phyloP scores from a whole-genome alignment of 441 rosid species.

The Eutrema salsugineum region DNA sequence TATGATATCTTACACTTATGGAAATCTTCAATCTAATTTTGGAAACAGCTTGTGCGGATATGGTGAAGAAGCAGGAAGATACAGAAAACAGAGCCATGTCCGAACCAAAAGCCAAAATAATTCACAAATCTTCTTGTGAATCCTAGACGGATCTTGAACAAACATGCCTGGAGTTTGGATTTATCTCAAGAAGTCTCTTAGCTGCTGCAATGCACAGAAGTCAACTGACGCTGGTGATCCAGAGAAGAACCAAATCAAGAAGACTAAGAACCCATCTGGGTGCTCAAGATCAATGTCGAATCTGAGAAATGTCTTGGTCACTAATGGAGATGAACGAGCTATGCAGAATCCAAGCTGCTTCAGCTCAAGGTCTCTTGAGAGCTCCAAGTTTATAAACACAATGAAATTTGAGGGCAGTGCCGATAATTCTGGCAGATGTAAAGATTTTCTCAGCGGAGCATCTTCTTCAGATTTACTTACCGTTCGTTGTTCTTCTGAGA shows the following conservation, averaged over 20 bases:
- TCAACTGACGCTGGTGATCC: conserved; percentile 40
- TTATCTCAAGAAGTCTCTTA: conserved; percentile 46
- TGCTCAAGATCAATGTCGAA: conserved; percentile 46
- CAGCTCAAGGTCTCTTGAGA: conserved; percentile 50
- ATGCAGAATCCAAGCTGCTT: conserved; percentile 39
- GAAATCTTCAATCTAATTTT: conserved; percentile 12
- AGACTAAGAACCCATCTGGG: conserved; percentile 25
- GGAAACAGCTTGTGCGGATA: conserved; percentile 22
- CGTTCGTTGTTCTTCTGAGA: conserved; percentile 19
- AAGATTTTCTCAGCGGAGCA: neutral
- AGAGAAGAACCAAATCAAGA: conserved; percentile 17
- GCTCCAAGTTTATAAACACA: conserved; percentile 5
- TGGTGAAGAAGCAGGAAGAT: conserved; percentile 7
- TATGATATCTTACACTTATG: conserved; percentile 19
- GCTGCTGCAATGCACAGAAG: conserved; percentile 52
- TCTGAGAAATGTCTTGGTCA: conserved; percentile 41
- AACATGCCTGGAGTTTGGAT: conserved; percentile 51
- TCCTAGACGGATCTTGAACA: conserved; percentile 12
- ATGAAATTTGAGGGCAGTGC: neutral
- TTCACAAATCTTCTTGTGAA: conserved; percentile 1
- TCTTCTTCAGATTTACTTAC: conserved; percentile 17
- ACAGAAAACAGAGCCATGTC: neutral
- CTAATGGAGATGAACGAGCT: conserved; percentile 19
- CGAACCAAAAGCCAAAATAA: conserved; percentile 1
- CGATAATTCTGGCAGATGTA: neutral